Conservation (phyloP, 768 basidiomycete species). For the Chalciporus chontae region DNA sequence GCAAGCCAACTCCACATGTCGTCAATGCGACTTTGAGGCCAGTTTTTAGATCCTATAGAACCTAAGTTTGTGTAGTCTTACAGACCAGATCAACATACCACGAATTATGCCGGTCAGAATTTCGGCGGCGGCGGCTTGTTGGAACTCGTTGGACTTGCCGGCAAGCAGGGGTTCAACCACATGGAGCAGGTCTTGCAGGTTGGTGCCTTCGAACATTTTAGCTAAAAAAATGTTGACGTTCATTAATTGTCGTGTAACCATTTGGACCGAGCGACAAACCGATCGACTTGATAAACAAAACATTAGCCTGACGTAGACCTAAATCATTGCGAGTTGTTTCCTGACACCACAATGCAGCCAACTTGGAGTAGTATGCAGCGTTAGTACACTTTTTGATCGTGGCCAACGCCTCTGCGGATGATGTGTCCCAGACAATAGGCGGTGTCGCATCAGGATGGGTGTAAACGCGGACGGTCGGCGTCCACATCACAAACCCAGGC, state of each 20-base stretch:
- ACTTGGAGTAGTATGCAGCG: constrained; percentile 54
- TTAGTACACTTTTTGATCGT: constrained; percentile 46
- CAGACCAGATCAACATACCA: constrained; percentile 39
- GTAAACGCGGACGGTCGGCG: constrained; percentile 60
- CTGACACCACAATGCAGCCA: constrained; percentile 72
- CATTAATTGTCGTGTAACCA: constrained; percentile 37
- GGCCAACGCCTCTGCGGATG: constrained; percentile 47
- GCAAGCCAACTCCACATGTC: constrained; percentile 73
- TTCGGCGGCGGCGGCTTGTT: constrained; percentile 79
- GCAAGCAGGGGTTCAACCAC: constrained; percentile 59
- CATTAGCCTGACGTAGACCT: constrained; percentile 55
- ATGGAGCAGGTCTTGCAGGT: constrained; percentile 50
- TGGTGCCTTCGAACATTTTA: constrained; percentile 58
- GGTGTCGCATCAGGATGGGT: constrained; percentile 29
- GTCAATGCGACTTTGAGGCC: constrained; percentile 52
- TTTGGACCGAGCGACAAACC: constrained; percentile 36
- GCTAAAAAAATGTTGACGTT: constrained; percentile 36
- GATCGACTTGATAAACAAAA: constrained; percentile 45
- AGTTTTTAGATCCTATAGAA: constrained; percentile 74
- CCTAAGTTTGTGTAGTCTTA: constrained; percentile 5
- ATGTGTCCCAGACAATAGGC: constrained; percentile 48
- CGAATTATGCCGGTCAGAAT: constrained; percentile 71
- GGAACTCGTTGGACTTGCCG: constrained; percentile 73
- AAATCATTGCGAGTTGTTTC: constrained; percentile 63
- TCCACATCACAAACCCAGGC: constrained; percentile 80